Base-by-base conservation (phyloP, 2,329 filamentous ascomycete genomes). In the Leptosphaerulina australis region DNA sequence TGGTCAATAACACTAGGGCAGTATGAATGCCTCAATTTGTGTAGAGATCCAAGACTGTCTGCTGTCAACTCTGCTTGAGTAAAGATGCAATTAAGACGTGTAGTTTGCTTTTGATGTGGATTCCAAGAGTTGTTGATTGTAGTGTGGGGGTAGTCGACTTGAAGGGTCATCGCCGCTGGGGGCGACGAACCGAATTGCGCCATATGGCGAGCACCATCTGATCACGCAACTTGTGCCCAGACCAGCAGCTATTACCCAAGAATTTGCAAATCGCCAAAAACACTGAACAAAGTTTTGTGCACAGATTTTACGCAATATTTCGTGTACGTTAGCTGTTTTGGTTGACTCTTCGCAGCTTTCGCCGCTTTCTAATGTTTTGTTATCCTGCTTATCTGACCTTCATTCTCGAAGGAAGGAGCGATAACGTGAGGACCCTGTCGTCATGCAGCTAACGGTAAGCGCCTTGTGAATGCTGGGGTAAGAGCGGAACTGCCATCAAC, bases 381-480 rank as follows among this genome's bases (percentile, higher is more conserved):
- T 36, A 2, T 51, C 29, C 18, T 37, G 30, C 48, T 46, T 43
- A 37, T 37, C 48, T 36, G 30, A 22, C 26, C 2, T 25, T 9
- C 33, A 11, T 24, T 31, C n/a, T 33, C 31, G 12, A 34, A 25
- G 31, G 40, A 46, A 33, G 48, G 30, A 45, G 38, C 38, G 46
- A 50, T 44, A 35, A 35, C 28, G 34, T 18, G 18, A 30, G 30
- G 15, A 44, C 18, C 31, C 18, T 15, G 33, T 6, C 11, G 37
- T 31, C 33, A 51, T 51, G 48, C 48, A 37, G 48, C 50, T 53
- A 53, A 38, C 38, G 35, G 36, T 17, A 39, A 29, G 38, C 50
- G 44, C 37, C 26, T 29, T 3, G 28, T 47, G 50, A 52, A 53
- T 39, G 50, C 39, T 53, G 50, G 50, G 50, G 50, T 44, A 53